Evolutionary conservation across 176 grass and related monocot species (phyloP).

Genomic region (Metroxylon sagu): DNA sequence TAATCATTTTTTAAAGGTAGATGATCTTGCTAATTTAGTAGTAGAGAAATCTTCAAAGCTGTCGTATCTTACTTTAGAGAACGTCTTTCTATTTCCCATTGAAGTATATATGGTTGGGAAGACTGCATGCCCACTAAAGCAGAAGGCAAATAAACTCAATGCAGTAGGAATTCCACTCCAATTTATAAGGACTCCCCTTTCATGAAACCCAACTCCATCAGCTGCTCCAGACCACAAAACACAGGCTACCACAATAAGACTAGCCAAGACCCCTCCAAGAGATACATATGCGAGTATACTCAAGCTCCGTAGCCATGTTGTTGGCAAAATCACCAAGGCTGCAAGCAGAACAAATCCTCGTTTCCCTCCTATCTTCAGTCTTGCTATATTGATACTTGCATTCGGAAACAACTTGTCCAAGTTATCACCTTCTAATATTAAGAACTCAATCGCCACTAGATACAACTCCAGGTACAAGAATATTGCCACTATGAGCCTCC

Average conservation of each 20-base stretch:
- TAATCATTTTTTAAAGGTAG: no score
- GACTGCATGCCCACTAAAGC: slow-evolving; percentile 83
- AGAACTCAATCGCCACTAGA: slow-evolving; percentile 61
- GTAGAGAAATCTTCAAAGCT: no score
- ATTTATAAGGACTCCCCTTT: slow-evolving; percentile 43
- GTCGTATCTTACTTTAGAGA: slow-evolving; percentile 42
- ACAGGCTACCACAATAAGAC: slow-evolving; percentile 43
- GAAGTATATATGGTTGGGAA: slow-evolving; percentile 77
- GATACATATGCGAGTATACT: slow-evolving; percentile 56
- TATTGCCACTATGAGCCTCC: neutral
- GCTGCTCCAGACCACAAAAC: slow-evolving; percentile 49
- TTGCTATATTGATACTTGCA: slow-evolving; percentile 31
- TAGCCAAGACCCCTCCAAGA: slow-evolving; percentile 59
- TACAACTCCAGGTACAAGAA: slow-evolving; percentile 23
- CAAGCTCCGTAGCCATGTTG: slow-evolving; percentile 79
- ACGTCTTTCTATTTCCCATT: slow-evolving; percentile 55
- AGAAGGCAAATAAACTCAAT: slow-evolving; percentile 79
- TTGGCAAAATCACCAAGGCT: slow-evolving; percentile 57
- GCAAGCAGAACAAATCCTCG: slow-evolving; percentile 70
- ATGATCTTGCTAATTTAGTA: no score
- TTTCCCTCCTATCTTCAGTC: slow-evolving; percentile 55
- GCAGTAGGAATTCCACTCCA: slow-evolving; percentile 65
- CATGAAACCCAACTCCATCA: slow-evolving; percentile 62
- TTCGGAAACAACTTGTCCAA: slow-evolving; percentile 77
- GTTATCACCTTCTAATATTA: slow-evolving; percentile 93